These are phyloP conservation scores for Penicillium steckii DNA, from an alignment of 495 filamentous ascomycete genomes.

Conservation along the genomic window DNA sequence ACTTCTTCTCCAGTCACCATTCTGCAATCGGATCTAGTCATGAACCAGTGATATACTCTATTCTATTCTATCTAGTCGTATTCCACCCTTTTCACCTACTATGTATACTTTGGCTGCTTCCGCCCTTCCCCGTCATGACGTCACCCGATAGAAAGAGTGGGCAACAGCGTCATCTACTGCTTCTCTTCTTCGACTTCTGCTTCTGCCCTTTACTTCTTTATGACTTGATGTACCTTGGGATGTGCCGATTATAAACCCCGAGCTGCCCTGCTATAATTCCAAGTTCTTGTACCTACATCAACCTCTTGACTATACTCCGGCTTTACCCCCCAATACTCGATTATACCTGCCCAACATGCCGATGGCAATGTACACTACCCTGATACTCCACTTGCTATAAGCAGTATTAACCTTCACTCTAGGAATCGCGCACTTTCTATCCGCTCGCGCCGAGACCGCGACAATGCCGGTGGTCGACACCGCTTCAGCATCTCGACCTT, in stretches of 20 bases:
- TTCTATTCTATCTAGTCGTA: too few relatives aligned
- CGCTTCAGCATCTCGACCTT: slow-evolving; percentile 80
- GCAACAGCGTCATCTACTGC: slow-evolving; percentile 28
- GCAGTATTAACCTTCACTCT: too few relatives aligned
- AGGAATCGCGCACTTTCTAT: slow-evolving; percentile 64
- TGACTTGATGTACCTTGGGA: too few relatives aligned
- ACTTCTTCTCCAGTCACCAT: background rate
- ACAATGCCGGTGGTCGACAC: slow-evolving; percentile 40
- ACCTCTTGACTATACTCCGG: too few relatives aligned
- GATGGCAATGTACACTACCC: background rate
- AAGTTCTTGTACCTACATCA: background rate
- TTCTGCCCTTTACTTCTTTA: too few relatives aligned
- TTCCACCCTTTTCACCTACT: too few relatives aligned
- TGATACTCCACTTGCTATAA: background rate
- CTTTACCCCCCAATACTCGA: too few relatives aligned
- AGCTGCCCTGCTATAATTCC: background rate
- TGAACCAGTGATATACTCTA: too few relatives aligned
- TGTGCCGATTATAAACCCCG: too few relatives aligned
- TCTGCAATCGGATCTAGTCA: slow-evolving; percentile 19
- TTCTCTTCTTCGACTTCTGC: background rate
- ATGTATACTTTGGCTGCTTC: slow-evolving; percentile 7
- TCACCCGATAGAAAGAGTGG: slow-evolving; percentile 25
- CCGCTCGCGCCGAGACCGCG: slow-evolving; percentile 49
- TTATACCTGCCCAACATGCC: background rate
- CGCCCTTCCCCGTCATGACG: slow-evolving; percentile 29